These are phyloP conservation scores for Boletus barrowsii DNA, from an alignment of 768 basidiomycete species.

Conservation along the genomic window DNA sequence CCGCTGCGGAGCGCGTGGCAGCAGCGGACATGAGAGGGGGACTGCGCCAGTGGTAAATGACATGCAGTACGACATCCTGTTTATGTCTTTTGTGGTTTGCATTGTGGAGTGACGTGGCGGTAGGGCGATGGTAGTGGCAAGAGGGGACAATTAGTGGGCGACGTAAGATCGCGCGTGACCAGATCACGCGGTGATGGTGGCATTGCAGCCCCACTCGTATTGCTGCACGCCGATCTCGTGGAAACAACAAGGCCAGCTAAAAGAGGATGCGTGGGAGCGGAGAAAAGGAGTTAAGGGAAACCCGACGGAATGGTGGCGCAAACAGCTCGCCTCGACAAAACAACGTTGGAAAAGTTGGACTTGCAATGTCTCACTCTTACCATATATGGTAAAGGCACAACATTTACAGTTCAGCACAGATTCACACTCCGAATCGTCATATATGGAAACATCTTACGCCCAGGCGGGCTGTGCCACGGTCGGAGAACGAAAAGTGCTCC, in stretches of 20 bases:
- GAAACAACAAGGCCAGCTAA: constrained; percentile 5
- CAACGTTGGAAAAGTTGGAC: constrained; percentile 17
- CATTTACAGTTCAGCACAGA: constrained; percentile 25
- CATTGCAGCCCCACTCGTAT: constrained; percentile 22
- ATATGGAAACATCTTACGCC: constrained; percentile 27
- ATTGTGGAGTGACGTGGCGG: neutral
- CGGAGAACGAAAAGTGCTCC: constrained; percentile 35
- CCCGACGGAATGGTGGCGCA: constrained; percentile 7
- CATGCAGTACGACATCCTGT: too few species aligned
- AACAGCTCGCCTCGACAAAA: constrained; percentile 14
- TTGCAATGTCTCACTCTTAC: neutral
- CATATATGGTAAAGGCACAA: constrained; percentile 1
- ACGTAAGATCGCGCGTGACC: constrained; percentile 3
- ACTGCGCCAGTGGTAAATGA: too few species aligned
- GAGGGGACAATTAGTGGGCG: neutral
- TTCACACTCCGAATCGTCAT: constrained; percentile 26
- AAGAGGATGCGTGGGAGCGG: constrained; percentile 17
- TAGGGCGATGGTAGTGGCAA: neutral
- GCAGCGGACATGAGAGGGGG: neutral
- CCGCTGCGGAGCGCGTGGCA: constrained; percentile 15
- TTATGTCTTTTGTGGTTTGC: too few species aligned
- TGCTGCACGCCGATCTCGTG: constrained; percentile 1
- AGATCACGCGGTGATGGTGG: constrained; percentile 16
- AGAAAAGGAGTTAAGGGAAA: constrained; percentile 16
- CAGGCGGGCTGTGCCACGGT: constrained; percentile 27